Conservation (phyloP, 352 stramenopile genomes). For the Thraustochytrium sp. region DNA sequence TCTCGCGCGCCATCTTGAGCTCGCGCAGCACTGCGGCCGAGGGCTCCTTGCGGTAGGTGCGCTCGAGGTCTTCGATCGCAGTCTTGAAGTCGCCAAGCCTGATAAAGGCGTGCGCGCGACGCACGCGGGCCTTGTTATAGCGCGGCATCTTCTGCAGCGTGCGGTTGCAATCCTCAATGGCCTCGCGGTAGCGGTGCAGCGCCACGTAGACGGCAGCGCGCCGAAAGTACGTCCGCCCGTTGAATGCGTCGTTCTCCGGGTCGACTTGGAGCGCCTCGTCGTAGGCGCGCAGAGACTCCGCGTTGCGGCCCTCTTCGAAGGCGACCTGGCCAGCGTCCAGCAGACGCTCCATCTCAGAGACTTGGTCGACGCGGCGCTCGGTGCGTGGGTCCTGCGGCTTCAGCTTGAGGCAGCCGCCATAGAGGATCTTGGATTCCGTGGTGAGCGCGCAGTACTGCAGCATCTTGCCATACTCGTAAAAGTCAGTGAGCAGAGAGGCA, state of each 20-base stretch:
- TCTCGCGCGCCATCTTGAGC: background rate
- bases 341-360: constrained; percentile 6
- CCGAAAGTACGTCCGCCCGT: background rate
- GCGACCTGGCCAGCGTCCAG: background rate
- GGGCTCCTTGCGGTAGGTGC: background rate
- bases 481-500: background rate
- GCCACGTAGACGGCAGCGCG: constrained; percentile 1
- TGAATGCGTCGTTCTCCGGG: constrained; percentile 3
- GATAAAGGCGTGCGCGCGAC: constrained; percentile 13
- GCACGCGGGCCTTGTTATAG: constrained; percentile 32
- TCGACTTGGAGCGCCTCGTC: constrained; percentile 5
- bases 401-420: background rate
- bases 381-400: background rate
- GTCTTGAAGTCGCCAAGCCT: constrained; percentile 3
- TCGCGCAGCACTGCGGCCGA: background rate
- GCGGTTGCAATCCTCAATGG: constrained; percentile 18
- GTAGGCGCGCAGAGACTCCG: background rate
- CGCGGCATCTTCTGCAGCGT: background rate
- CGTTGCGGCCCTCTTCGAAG: background rate
- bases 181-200: background rate
- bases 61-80: background rate
- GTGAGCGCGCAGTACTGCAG: constrained; percentile 34
- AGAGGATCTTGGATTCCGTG: constrained; percentile 8
- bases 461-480: background rate
- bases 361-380: background rate